These are phyloP conservation scores for Pleomassaria siparia DNA, from an alignment of 2,329 filamentous ascomycete species.

Conservation along the genomic window DNA sequence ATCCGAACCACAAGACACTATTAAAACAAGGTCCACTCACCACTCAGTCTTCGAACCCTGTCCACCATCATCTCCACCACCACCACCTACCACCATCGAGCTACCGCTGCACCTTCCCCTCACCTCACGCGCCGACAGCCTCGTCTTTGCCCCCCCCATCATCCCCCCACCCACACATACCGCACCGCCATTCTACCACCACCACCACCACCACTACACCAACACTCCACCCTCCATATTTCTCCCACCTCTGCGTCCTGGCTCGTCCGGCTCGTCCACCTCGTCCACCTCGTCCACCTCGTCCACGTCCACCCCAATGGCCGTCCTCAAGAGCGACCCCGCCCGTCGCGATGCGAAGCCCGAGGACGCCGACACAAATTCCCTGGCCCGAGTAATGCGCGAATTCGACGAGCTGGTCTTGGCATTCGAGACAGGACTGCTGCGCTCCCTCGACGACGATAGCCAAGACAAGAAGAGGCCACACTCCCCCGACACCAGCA, in stretches of 20 bases:
- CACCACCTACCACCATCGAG: neutral
- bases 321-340: slow-evolving; percentile 27
- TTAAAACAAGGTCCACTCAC: too few species aligned
- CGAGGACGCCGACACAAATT: slow-evolving; percentile 2
- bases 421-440: slow-evolving; percentile 31
- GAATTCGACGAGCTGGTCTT: slow-evolving; percentile 36
- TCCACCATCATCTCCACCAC: too few species aligned
- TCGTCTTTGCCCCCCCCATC: neutral
- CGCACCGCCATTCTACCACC: too few species aligned
- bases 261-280: neutral
- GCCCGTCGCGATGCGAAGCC: slow-evolving; percentile 21
- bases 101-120: slow-evolving; percentile 7
- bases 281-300: neutral
- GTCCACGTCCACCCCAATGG: slow-evolving; percentile 21
- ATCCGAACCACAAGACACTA: too few species aligned
- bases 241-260: too few species aligned
- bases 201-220: too few species aligned
- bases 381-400: slow-evolving; percentile 34
- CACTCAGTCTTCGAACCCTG: too few species aligned
- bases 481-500: slow-evolving; percentile 1
- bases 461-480: neutral
- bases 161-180: neutral
- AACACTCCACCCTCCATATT: too few species aligned
- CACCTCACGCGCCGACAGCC: slow-evolving; percentile 8
- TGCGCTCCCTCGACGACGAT: slow-evolving; percentile 27